Conservation (phyloP, 257 asterid species). For the Apocynum venetum region DNA sequence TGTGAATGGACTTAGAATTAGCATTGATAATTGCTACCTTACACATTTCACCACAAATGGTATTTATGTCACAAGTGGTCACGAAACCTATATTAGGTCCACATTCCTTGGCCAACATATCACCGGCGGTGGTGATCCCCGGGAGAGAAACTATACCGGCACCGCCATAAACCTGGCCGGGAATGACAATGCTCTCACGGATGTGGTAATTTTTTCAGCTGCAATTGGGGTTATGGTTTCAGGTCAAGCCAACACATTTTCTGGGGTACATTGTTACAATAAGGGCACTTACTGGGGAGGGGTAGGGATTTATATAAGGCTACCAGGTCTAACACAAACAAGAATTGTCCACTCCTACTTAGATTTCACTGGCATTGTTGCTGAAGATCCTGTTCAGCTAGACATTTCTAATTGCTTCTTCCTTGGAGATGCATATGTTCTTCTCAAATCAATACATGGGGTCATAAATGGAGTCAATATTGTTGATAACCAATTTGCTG, state of each 20-base stretch:
- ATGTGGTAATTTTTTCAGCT: slow-evolving; percentile 80
- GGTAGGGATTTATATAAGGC: slow-evolving; percentile 52
- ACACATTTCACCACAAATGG: slow-evolving; percentile 75
- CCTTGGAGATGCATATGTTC: slow-evolving; percentile 65
- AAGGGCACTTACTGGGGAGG: slow-evolving; percentile 80
- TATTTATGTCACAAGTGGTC: slow-evolving; percentile 55
- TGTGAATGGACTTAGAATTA: slow-evolving; percentile 60
- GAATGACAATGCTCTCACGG: slow-evolving; percentile 66
- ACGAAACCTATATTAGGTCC: slow-evolving; percentile 70
- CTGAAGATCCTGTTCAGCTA: slow-evolving; percentile 89
- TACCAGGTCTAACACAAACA: slow-evolving; percentile 69
- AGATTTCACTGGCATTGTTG: slow-evolving; percentile 79
- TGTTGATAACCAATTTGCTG: slow-evolving; percentile 76
- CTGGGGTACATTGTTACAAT: slow-evolving; percentile 87
- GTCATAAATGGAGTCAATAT: slow-evolving; percentile 57
- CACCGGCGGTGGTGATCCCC: slow-evolving; percentile 73
- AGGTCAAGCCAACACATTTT: slow-evolving; percentile 69
- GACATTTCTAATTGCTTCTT: slow-evolving; percentile 59
- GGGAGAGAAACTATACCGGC: slow-evolving; percentile 57
- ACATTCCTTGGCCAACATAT: slow-evolving; percentile 70
- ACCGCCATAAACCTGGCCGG: slow-evolving; percentile 60
- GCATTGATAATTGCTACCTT: slow-evolving; percentile 74
- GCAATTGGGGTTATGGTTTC: slow-evolving; percentile 50
- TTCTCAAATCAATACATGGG: slow-evolving; percentile 61
- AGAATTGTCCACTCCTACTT: slow-evolving; percentile 67